Evolutionary conservation across 352 stramenopile genomes (phyloP), one percentile per base, ranked within the genome.

Genomic region (Phytophthora pluvialis): DNA sequence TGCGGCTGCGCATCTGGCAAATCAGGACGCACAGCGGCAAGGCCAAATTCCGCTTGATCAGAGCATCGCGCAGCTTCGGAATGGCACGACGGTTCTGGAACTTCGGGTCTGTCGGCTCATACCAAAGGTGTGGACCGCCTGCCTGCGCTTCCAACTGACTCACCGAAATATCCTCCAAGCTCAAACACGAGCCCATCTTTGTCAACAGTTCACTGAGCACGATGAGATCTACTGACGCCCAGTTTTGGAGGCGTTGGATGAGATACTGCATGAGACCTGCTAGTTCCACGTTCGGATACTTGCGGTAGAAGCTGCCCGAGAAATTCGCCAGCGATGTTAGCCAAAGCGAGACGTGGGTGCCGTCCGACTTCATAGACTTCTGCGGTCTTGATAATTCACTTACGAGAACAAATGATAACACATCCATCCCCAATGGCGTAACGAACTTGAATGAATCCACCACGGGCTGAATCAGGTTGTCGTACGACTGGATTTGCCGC

Each of bases 391-490:
- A 87, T 0, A 98, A 71, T 68, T 97, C 90, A 55, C 83, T 88
- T 7, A 98, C 83, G 25, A 99, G 86, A 55, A 97, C 93, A 62
- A 96, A 98, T 21, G 90, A 96, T 9, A 99, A 76, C 18, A 98
- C 94, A 76, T 99, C 96, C 73, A 98, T 93, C 16, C 90, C 90
- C 16, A 99, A 76, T 12, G 91, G 90, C 5, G 94, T 98, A 15
- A 98, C 83, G 64, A 97, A 98, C 59, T 97, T 94, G 69, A 98
- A 94, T n/a, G 88, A 91, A 60, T 99, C 95, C 6, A 99, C 94
- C 56, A 98, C 96, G 12, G 97, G 93, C 61, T 97, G 81, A 51
- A 99, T 98, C 58, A 99, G 75, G 67, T 99, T 99, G 58, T 98
- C 96, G 65, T 99, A 99, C 71, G 93, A 98, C 72, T 99, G 94